Conservation (phyloP, 1,139 yeast species). For the Yamadazyma epiphylla region DNA sequence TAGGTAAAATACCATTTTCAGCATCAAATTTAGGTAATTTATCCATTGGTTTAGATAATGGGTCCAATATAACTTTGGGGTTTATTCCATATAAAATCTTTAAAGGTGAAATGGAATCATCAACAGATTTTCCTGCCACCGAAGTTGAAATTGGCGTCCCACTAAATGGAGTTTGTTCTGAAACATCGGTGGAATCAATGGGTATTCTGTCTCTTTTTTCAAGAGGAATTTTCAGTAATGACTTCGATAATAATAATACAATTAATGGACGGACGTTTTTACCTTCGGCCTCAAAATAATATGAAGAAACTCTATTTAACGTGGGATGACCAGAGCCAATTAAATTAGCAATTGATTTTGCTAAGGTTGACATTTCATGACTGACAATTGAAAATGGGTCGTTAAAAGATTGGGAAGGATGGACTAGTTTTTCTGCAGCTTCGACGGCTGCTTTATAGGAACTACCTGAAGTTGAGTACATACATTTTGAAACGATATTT, state of each 20-base stretch:
- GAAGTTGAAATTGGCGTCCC: constrained; percentile 49
- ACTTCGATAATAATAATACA: constrained; percentile 78
- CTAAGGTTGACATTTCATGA: constrained; percentile 88
- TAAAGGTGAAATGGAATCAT: constrained; percentile 72
- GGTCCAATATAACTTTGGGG: constrained; percentile 75
- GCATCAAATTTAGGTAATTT: constrained; percentile 60
- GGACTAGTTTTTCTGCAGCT: constrained; percentile 77
- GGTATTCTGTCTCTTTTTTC: constrained; percentile 59
- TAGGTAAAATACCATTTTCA: constrained; percentile 75
- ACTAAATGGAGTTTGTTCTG: constrained; percentile 55
- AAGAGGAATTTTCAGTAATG: constrained; percentile 74
- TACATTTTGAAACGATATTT: no score
- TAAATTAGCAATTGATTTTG: constrained; percentile 78
- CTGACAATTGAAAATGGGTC: constrained; percentile 94
- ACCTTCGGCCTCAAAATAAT: constrained; percentile 94
- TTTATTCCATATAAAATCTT: constrained; percentile 84
- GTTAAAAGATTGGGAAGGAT: constrained; percentile 53
- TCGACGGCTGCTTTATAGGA: constrained; percentile 59
- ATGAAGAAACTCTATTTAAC: constrained; percentile 81
- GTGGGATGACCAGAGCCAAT: constrained; percentile 95
- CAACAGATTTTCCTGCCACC: constrained; percentile 52
- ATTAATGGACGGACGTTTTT: constrained; percentile 91
- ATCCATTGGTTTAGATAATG: constrained; percentile 78
- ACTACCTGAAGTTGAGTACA: not conserved
- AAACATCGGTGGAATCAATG: constrained; percentile 61